Evolutionary conservation across 176 grass and related monocot genomes (phyloP), one percentile per base, ranked within the genome.

Genomic region (Musa troglodytarum): DNA sequence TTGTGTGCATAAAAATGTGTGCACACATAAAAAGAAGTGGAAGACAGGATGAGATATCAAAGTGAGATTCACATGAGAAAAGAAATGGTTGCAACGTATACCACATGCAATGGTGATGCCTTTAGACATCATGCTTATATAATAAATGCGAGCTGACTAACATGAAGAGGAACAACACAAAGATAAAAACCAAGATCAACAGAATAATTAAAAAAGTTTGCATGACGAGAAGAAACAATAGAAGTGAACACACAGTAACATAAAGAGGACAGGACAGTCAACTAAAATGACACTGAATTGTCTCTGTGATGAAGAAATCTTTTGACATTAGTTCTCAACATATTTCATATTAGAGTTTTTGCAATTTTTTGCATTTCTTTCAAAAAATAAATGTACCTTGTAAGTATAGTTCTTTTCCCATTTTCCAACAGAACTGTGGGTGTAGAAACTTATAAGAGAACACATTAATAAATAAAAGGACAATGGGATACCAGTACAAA

Each of bases 401-500:
- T n/a, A 64, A 64, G n/a, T 10, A 10, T 43, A 62, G 8, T 8
- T 43, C 34, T 43, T 43, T 43, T 43, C 34, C 34, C 34, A 43
- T 43, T 43, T 43, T 6, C 3, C 3, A 43, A 43, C 34, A 43
- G 34, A 43, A 43, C 34, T 43, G 34, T 43, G 34, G 34, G 34
- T 43, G 34, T 43, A 43, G 34, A 43, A 43, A 43, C 17, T n/a
- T 1, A 52, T 11, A 24, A 78, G 57, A 89, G 20, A 29, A 25
- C 52, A 73, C 52, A 61, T 28, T 80, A 53, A 73, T 22, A 59
- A 50, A 51, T 67, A 43, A 43, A 43, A 43, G 34, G 34, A 43
- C 34, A 43, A 43, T 43, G 34, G 81, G 75, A 59, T 91, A 98
- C 90, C 94, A 98, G 74, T 3, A 98, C 10, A 76, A 98, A 98